Percentiles rank a stretch among this genome's conserved stretches.
These are phyloP conservation scores for Mrakia blollopis DNA, from an alignment of 768 basidiomycete species.

Conservation along the genomic window DNA sequence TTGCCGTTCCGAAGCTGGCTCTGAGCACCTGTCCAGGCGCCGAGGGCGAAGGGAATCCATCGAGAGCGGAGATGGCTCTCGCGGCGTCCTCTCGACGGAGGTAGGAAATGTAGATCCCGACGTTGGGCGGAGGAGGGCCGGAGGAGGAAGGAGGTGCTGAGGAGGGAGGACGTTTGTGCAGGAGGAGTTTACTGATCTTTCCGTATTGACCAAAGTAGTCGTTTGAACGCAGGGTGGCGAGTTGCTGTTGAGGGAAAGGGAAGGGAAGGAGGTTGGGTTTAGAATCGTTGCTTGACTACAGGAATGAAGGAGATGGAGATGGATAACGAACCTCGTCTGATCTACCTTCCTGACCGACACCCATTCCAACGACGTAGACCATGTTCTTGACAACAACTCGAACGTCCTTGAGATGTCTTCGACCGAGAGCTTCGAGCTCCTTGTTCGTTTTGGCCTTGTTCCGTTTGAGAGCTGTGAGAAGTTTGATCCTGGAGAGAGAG, in stretches of 20 bases:
- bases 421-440: slow-evolving; percentile 78
- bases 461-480: slow-evolving; percentile 90
- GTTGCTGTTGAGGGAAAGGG: slow-evolving; percentile 32
- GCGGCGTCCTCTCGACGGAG: slow-evolving; percentile 90
- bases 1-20: slow-evolving; percentile 91
- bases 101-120: slow-evolving; percentile 96
- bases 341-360: slow-evolving; percentile 63
- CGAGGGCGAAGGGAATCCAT: slow-evolving; percentile 84
- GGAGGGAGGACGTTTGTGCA: slow-evolving; percentile 79
- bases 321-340: slow-evolving; percentile 78
- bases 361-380: slow-evolving; percentile 93
- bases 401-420: slow-evolving; percentile 83
- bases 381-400: slow-evolving; percentile 95
- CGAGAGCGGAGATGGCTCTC: slow-evolving; percentile 84
- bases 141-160: slow-evolving; percentile 49
- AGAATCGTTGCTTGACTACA: background rate
- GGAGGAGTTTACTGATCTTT: slow-evolving; percentile 89
- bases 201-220: slow-evolving; percentile 99
- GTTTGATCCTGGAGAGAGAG: slow-evolving; percentile 68
- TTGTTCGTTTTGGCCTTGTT: slow-evolving; percentile 91
- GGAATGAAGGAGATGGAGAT: background rate
- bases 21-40: slow-evolving; percentile 84
- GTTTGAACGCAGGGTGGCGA: slow-evolving; percentile 83
- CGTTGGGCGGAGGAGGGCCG: slow-evolving; percentile 39
- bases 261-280: background rate